phyloP scores from a whole-genome alignment of 2,329 filamentous ascomycete genomes.

The Emmonsiellopsis sp. region DNA sequence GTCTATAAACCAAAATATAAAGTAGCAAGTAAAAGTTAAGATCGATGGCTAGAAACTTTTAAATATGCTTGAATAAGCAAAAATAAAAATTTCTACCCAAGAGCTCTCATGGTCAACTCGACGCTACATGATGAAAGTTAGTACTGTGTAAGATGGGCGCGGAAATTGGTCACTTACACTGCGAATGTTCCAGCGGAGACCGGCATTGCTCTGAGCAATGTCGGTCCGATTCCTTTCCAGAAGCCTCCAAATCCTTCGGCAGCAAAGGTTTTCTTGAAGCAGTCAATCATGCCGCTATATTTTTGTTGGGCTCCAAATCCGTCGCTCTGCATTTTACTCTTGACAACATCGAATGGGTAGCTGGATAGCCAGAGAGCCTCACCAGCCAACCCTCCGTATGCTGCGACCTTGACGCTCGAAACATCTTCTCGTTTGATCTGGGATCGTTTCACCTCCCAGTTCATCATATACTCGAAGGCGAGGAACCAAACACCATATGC shows the following conservation, averaged over 20 bases:
- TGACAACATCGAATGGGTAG: conserved; percentile 94
- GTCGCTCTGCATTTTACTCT: conserved; percentile 99
- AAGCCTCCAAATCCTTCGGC: conserved; percentile 73
- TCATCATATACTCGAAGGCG: conserved; percentile 94
- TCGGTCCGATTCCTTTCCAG: conserved; percentile 90
- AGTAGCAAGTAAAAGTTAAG: not conserved
- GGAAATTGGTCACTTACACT: conserved; percentile 41
- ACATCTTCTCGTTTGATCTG: conserved; percentile 65
- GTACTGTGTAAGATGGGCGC: conserved; percentile 7
- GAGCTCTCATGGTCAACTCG: conserved; percentile 39
- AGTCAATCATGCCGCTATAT: conserved; percentile 79
- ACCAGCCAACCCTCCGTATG: conserved; percentile 87
- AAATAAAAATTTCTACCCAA: conserved; percentile 24
- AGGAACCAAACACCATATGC: conserved; percentile 96
- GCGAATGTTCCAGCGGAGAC: conserved; percentile 97
- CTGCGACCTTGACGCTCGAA: conserved; percentile 73
- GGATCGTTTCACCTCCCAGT: conserved; percentile 73
- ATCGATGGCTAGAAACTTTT: not conserved
- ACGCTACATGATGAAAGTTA: conserved; percentile 26
- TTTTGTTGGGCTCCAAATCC: conserved; percentile 65
- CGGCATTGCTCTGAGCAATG: conserved; percentile 88
- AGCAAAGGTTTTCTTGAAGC: conserved; percentile 73
- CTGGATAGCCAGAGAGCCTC: conserved; percentile 88
- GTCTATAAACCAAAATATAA: too few species aligned
- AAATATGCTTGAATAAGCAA: not conserved